These are phyloP conservation scores for Nemania bipapillata DNA, from an alignment of 2,329 filamentous ascomycete genomes.

Conservation along the genomic window DNA sequence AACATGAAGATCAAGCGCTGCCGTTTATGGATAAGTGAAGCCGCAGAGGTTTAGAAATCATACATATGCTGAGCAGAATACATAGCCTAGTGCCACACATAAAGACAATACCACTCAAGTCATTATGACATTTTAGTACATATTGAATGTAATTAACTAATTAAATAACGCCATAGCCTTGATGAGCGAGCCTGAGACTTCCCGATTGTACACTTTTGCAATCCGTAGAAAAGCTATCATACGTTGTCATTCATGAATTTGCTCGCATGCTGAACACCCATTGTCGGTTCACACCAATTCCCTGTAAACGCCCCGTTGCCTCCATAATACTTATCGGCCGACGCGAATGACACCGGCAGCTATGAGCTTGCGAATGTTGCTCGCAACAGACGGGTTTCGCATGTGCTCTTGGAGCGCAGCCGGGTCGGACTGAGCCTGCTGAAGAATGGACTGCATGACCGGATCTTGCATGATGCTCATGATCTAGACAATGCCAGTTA, in stretches of 20 bases:
- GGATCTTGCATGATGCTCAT: conserved; percentile 93
- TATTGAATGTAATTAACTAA: conserved; percentile 24
- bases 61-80: background rate
- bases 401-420: conserved; percentile 96
- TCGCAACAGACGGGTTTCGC: conserved; percentile 85
- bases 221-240: conserved; percentile 10
- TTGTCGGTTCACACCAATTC: conserved; percentile 21
- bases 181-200: conserved; percentile 20
- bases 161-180: conserved; percentile 20
- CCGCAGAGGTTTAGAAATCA: background rate
- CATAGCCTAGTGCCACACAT: background rate
- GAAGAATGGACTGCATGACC: conserved; percentile 96
- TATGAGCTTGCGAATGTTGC: conserved; percentile 94
- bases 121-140: background rate
- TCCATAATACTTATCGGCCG: conserved; percentile 57
- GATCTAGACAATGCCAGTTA: conserved; percentile 65
- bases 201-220: conserved; percentile 31
- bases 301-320: conserved; percentile 34
- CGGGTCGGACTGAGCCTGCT: conserved; percentile 94
- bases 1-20: background rate
- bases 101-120: background rate
- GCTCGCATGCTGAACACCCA: conserved; percentile 22
- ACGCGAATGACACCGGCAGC: conserved; percentile 91
- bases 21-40: background rate
- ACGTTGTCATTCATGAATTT: conserved; percentile 14